Conservation (phyloP, 192 early-diverging fungal genomes). For the Gonapodya sp. region DNA sequence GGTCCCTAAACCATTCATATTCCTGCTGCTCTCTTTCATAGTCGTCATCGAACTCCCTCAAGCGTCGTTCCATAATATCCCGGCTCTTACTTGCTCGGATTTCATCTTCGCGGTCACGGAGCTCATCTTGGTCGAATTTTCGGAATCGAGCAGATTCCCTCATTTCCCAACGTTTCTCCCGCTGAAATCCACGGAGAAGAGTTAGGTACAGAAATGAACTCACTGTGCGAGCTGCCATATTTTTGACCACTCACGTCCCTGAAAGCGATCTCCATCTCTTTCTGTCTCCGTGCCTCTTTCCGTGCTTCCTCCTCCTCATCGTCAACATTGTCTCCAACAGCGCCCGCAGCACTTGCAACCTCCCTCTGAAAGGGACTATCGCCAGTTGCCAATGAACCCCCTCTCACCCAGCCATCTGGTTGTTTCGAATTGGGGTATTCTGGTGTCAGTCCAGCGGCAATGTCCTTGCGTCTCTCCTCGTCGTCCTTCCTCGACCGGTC, state of each 20-base stretch:
- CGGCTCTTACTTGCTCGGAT: slow-evolving; percentile 23
- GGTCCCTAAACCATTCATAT: slow-evolving; percentile 69
- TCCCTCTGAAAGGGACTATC: background rate
- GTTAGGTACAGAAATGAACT: background rate
- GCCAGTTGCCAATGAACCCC: background rate
- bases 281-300: slow-evolving; percentile 31
- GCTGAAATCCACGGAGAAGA: slow-evolving; percentile 29
- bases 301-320: slow-evolving; percentile 30
- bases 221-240: background rate
- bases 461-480: slow-evolving; percentile 20
- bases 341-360: slow-evolving; percentile 16
- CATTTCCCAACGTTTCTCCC: slow-evolving; percentile 57
- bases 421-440: background rate
- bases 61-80: slow-evolving; percentile 32
- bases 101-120: slow-evolving; percentile 31
- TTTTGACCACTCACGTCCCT: slow-evolving; percentile 19
- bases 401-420: background rate
- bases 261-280: slow-evolving; percentile 34
- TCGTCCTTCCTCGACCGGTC: slow-evolving; percentile 18
- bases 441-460: background rate
- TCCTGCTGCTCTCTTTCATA: slow-evolving; percentile 40
- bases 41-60: slow-evolving; percentile 68
- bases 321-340: slow-evolving; percentile 18
- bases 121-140: slow-evolving; percentile 35
- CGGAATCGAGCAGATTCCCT: slow-evolving; percentile 35